These are phyloP conservation scores for Kalaharituber pfeilii DNA, from an alignment of 2,329 filamentous ascomycete genomes.

Conservation along the genomic window DNA sequence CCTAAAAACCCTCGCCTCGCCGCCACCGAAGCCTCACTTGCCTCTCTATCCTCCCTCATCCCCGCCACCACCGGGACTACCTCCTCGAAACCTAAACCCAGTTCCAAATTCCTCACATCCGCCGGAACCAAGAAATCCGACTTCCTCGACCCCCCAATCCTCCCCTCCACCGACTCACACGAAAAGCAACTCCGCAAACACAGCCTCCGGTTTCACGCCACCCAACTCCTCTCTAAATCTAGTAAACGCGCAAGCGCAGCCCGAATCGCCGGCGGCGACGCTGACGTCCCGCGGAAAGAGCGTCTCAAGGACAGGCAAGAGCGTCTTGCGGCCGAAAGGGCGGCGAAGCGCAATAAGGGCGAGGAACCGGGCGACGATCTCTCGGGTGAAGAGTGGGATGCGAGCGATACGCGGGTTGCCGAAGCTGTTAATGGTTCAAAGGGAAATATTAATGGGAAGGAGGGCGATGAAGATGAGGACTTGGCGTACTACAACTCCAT, in stretches of 20 bases:
- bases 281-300: constrained; percentile 75
- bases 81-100: constrained; percentile 5
- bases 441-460: constrained; percentile 23
- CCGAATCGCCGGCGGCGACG: constrained; percentile 58
- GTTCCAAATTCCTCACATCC: no score
- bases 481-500: constrained; percentile 86
- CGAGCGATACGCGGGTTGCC: constrained; percentile 37
- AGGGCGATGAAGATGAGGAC: constrained; percentile 34
- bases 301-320: constrained; percentile 70
- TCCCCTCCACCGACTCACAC: constrained; percentile 61
- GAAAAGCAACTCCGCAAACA: constrained; percentile 85
- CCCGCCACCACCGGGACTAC: background rate
- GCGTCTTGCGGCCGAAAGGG: constrained; percentile 73
- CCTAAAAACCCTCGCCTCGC: background rate
- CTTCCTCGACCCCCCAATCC: constrained; percentile 72
- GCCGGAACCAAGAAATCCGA: constrained; percentile 58
- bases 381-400: constrained; percentile 16
- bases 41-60: constrained; percentile 7
- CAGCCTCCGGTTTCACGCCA: constrained; percentile 91
- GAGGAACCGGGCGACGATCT: constrained; percentile 32
- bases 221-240: constrained; percentile 86
- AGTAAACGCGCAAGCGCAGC: constrained; percentile 64
- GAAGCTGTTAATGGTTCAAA: constrained; percentile 28
- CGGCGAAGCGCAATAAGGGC: constrained; percentile 46
- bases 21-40: background rate